Percentiles rank a stretch among this genome's conserved stretches.
phyloP scores from a whole-genome alignment of 2,329 filamentous ascomycete genomes.

The Calonectria crousiana region DNA sequence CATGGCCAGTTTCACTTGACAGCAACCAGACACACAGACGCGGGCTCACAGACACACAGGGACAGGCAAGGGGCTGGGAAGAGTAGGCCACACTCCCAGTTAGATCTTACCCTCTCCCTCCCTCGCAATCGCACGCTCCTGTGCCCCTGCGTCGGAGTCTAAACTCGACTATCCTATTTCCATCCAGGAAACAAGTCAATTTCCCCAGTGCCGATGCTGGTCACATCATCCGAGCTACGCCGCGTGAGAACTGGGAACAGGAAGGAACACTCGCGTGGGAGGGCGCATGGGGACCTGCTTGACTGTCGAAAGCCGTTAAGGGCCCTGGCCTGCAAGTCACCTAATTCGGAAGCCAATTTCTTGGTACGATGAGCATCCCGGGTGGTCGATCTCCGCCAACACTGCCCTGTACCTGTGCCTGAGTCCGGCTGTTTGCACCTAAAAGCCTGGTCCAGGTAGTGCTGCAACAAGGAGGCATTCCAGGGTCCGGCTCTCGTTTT shows the following conservation, averaged over 20 bases:
- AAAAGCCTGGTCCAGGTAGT: not conserved
- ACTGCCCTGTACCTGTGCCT: conserved; percentile 25
- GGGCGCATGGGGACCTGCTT: conserved; percentile 14
- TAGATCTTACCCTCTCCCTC: conserved; percentile 9
- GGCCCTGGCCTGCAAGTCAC: conserved; percentile 30
- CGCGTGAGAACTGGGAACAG: not conserved
- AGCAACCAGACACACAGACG: not conserved
- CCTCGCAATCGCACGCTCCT: not conserved
- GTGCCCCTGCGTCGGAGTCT: not conserved
- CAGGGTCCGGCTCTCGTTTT: conserved; percentile 15
- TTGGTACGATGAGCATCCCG: conserved; percentile 26
- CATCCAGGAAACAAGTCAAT: conserved; percentile 11
- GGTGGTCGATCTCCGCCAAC: conserved; percentile 25
- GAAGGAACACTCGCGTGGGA: not conserved
- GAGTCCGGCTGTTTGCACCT: conserved; percentile 18
- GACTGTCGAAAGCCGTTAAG: not conserved
- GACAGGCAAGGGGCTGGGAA: conserved; percentile 11
- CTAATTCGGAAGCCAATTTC: conserved; percentile 25
- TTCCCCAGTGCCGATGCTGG: conserved; percentile 29
- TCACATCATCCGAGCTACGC: conserved; percentile 25
- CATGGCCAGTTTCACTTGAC: conserved; percentile 13
- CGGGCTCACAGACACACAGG: conserved; percentile 1
- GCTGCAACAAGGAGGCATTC: conserved; percentile 13
- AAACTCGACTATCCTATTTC: conserved; percentile 17
- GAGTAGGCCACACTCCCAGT: conserved; percentile 17